phyloP scores from a whole-genome alignment of 2,329 filamentous ascomycete genomes.

The Pseudogymnoascus sp. region DNA sequence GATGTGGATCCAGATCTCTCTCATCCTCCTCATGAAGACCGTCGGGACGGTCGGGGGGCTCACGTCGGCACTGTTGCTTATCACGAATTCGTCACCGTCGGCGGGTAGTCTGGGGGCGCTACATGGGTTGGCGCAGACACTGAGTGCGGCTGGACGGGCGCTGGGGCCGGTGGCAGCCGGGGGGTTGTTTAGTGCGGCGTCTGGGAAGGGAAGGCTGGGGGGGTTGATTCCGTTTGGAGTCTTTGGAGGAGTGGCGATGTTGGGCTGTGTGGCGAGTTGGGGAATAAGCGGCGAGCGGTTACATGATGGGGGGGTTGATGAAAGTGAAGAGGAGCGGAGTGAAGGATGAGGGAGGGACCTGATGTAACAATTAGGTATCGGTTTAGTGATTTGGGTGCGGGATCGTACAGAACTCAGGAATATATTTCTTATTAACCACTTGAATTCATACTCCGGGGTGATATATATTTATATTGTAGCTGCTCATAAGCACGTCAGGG shows the following conservation, averaged over 20 bases:
- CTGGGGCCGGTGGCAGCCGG: slow-evolving; percentile 85
- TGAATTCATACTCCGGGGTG: too few species aligned
- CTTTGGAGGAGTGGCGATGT: slow-evolving; percentile 73
- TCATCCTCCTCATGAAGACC: slow-evolving; percentile 79
- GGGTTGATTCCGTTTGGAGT: slow-evolving; percentile 59
- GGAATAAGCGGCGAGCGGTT: slow-evolving; percentile 60
- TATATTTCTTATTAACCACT: too few species aligned
- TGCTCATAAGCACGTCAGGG: too few species aligned
- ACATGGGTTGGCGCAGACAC: slow-evolving; percentile 88
- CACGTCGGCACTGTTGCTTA: slow-evolving; percentile 79
- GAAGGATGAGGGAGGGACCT: slow-evolving; percentile 16
- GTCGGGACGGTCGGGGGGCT: slow-evolving; percentile 82
- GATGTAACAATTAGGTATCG: too few species aligned
- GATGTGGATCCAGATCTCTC: slow-evolving; percentile 74
- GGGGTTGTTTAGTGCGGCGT: slow-evolving; percentile 73
- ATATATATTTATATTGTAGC: too few species aligned
- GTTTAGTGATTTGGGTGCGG: too few species aligned
- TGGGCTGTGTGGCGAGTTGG: slow-evolving; percentile 73
- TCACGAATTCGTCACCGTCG: slow-evolving; percentile 87
- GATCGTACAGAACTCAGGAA: too few species aligned
- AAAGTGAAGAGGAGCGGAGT: slow-evolving; percentile 17
- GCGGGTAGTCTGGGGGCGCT: slow-evolving; percentile 79
- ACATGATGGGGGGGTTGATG: slow-evolving; percentile 46
- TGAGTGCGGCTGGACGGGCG: slow-evolving; percentile 83
- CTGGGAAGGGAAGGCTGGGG: slow-evolving; percentile 72